Percentiles rank a stretch among this genome's conserved stretches.
These are phyloP conservation scores for Hondaea fermentalgiana DNA, from an alignment of 108 stramenopile species.

Conservation along the genomic window DNA sequence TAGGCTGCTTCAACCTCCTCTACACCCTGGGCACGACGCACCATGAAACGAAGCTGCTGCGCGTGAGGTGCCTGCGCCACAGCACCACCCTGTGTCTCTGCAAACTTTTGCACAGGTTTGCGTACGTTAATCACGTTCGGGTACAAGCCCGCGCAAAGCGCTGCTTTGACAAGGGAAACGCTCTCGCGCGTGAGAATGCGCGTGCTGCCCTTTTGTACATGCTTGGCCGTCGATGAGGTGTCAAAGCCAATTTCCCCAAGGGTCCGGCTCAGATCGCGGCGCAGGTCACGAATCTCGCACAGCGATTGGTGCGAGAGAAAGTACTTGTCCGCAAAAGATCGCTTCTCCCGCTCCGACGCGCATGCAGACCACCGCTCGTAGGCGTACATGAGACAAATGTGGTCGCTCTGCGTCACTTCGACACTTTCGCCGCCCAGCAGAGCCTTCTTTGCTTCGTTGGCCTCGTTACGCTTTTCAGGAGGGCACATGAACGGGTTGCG, in stretches of 20 bases:
- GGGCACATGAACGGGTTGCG: conserved; percentile 40
- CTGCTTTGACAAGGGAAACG: conserved; percentile 34
- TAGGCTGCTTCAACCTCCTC: background rate
- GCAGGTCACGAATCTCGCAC: conserved; percentile 30
- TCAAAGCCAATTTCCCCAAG: conserved; percentile 23
- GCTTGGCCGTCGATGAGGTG: background rate
- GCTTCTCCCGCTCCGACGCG: background rate
- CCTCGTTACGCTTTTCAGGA: conserved; percentile 34
- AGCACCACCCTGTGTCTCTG: background rate
- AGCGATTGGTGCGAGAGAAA: conserved; percentile 36
- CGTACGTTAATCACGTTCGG: conserved; percentile 41
- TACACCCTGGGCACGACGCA: background rate
- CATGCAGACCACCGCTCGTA: conserved; percentile 19
- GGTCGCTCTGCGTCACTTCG: conserved; percentile 33
- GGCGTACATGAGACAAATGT: conserved; percentile 41
- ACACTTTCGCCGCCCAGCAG: conserved; percentile 18
- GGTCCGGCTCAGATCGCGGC: background rate
- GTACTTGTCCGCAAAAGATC: conserved; percentile 27
- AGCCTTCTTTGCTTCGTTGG: conserved; percentile 31
- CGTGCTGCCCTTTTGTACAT: background rate
- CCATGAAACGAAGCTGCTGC: conserved; percentile 5
- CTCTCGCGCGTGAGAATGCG: background rate
- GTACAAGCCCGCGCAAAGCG: conserved; percentile 44
- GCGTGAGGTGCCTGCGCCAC: background rate
- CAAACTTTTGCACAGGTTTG: background rate